A percentile compares a stretch with the other conserved stretches of the same genome.
Evolutionary conservation across 306 rosid species (phyloP).

Genomic region (Phaseolus lunatus): DNA sequence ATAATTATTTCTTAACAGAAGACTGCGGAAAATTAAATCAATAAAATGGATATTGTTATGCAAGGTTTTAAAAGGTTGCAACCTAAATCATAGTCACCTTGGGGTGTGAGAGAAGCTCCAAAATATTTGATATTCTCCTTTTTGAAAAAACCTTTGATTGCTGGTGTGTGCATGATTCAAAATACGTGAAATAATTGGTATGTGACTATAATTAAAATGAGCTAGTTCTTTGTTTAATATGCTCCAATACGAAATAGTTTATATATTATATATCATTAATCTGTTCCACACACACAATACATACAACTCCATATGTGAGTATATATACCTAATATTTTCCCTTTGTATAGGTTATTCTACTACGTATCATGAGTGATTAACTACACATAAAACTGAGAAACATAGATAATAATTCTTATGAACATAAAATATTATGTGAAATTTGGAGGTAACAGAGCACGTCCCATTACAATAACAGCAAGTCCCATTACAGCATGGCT

Average conservation of each 20-base stretch:
- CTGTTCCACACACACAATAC: background rate
- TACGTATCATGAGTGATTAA: background rate
- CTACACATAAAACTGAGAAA: conserved; percentile 2
- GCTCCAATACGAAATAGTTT: background rate
- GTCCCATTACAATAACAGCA: conserved; percentile 53
- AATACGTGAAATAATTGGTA: too few relatives aligned
- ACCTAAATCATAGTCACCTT: too few relatives aligned
- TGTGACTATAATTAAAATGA: background rate
- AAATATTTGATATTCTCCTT: too few relatives aligned
- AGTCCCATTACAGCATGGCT: conserved; percentile 53
- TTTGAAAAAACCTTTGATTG: too few relatives aligned
- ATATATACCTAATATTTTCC: background rate
- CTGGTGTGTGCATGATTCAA: too few relatives aligned
- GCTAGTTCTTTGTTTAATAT: background rate
- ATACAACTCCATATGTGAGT: background rate
- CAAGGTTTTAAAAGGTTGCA: too few relatives aligned
- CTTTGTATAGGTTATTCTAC: background rate
- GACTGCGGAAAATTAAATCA: too few relatives aligned
- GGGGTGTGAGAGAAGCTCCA: too few relatives aligned
- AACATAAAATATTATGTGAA: background rate
- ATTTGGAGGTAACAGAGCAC: conserved; percentile 44
- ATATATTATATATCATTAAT: background rate
- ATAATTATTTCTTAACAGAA: too few relatives aligned
- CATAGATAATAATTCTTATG: background rate
- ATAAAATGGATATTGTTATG: too few relatives aligned